Percentiles rank a stretch among this genome's conserved stretches.
phyloP scores from a whole-genome alignment of 2,329 filamentous ascomycete genomes.

The Colletotrichum truncatum region DNA sequence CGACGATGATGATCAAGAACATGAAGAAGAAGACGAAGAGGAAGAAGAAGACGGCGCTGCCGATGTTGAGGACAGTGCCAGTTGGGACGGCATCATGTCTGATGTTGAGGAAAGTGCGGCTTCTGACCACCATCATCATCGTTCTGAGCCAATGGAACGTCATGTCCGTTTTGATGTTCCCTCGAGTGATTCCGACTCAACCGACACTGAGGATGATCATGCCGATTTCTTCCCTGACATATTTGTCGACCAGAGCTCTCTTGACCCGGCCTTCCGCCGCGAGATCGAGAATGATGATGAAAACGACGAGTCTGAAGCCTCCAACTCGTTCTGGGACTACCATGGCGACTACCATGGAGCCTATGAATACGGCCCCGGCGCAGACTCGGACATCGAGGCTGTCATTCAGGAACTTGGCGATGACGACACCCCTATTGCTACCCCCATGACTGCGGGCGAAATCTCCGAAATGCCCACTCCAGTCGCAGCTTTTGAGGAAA shows the following conservation, averaged over 20 bases:
- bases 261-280: conserved; percentile 77
- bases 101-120: conserved; percentile 53
- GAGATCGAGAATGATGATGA: conserved; percentile 77
- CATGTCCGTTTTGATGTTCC: conserved; percentile 80
- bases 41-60: conserved; percentile 48
- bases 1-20: conserved; percentile 50
- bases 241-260: conserved; percentile 77
- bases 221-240: conserved; percentile 79
- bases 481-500: conserved; percentile 43
- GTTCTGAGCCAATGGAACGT: conserved; percentile 52
- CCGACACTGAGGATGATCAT: conserved; percentile 69
- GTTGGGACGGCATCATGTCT: conserved; percentile 66
- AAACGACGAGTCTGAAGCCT: conserved; percentile 62
- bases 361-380: conserved; percentile 44
- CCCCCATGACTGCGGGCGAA: conserved; percentile 42
- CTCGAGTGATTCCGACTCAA: conserved; percentile 73
- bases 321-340: conserved; percentile 72
- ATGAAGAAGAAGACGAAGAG: conserved; percentile 47
- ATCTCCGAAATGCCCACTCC: conserved; percentile 38
- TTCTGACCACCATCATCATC: conserved; percentile 50
- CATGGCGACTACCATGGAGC: conserved; percentile 60
- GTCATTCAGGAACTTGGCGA: conserved; percentile 47
- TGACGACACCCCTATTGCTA: conserved; percentile 53
- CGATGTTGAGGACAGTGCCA: conserved; percentile 52
- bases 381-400: conserved; percentile 53